Base-by-base conservation (phyloP, 2,329 filamentous ascomycete species). In the Paraphaeosphaeria sporulosa region DNA sequence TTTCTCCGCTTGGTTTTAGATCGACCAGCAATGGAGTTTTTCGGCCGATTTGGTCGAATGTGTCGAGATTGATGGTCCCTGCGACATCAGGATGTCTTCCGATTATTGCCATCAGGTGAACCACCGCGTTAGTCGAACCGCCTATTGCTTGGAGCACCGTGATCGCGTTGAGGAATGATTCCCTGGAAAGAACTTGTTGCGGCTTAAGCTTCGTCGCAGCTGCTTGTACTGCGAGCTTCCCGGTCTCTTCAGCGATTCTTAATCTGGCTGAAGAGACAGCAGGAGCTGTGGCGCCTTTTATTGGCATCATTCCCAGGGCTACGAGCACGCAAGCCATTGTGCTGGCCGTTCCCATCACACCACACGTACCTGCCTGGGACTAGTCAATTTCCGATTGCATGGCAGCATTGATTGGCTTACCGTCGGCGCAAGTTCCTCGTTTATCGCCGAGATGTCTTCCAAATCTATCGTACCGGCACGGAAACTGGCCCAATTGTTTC, bases 11-110 rank as follows among this genome's bases (percentile, higher is more conserved):
- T 0, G 94, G 94, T 0, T 92, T 90, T 17, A 96, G 84, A 73
- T 96, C 89, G 3, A 93, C 92, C 47, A 96, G 86, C 77, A 92
- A 92, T 0, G 93, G 92, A 0, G 92, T 91, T 73, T 89, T 89
- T 78, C 93, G 85, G 72, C 89, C 91, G 51, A 92, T 89, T 59
- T 90, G 84, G 74, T 93, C 89, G 67, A 96, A 84, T 73, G 95
- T 92, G 73, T 94, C 90, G 32, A 96, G 81, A 0, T 87, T 89
- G 30, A 96, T 82, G 0, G 91, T 90, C 73, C 90, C 89, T 52
- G 92, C 91, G 3, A 85, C 60, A 1, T 74, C 66, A 0, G 84
- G 84, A 60, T 86, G 84, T 4, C 84, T 76, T 55, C 85, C 85
- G 17, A 79, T 71, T 56, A 82, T 82, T 2, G 80, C 80, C 69